Conservation (phyloP, 2,329 filamentous ascomycete species). For the Clarireedia homoeocarpa region DNA sequence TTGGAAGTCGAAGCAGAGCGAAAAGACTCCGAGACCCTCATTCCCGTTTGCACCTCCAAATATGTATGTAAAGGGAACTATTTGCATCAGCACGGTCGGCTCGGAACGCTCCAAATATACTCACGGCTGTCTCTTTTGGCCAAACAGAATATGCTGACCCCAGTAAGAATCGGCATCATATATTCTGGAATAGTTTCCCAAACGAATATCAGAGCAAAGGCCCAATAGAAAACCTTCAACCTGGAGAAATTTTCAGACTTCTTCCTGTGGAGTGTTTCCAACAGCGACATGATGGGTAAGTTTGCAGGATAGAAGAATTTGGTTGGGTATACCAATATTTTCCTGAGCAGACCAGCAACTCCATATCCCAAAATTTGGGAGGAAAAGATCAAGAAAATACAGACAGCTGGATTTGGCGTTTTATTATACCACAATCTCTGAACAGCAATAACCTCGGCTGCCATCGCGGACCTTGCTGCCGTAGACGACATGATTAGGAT, state of each 20-base stretch:
- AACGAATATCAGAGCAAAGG: slow-evolving; percentile 13
- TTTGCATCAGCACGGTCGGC: background rate
- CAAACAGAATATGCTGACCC: slow-evolving; percentile 38
- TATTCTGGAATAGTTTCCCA: slow-evolving; percentile 9
- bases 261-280: slow-evolving; percentile 34
- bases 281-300: slow-evolving; percentile 36
- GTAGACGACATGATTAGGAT: slow-evolving; percentile 53
- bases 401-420: slow-evolving; percentile 33
- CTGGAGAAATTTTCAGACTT: slow-evolving; percentile 32
- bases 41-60: slow-evolving; percentile 40
- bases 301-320: slow-evolving; percentile 59
- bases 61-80: slow-evolving; percentile 37
- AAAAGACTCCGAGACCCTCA: slow-evolving; percentile 33
- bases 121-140: slow-evolving; percentile 32
- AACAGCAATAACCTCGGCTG: slow-evolving; percentile 64
- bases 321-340: slow-evolving; percentile 50
- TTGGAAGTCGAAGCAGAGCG: slow-evolving; percentile 36
- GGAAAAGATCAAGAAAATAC: slow-evolving; percentile 47
- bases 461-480: slow-evolving; percentile 56
- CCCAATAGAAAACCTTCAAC: slow-evolving; percentile 33
- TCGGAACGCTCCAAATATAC: background rate
- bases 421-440: slow-evolving; percentile 46
- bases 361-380: slow-evolving; percentile 58
- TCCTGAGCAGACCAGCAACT: slow-evolving; percentile 49
- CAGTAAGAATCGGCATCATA: slow-evolving; percentile 40